Evolutionary conservation across 352 stramenopile species (phyloP), one percentile per base, ranked within the genome.

Genomic region (Phytophthora syringae): DNA sequence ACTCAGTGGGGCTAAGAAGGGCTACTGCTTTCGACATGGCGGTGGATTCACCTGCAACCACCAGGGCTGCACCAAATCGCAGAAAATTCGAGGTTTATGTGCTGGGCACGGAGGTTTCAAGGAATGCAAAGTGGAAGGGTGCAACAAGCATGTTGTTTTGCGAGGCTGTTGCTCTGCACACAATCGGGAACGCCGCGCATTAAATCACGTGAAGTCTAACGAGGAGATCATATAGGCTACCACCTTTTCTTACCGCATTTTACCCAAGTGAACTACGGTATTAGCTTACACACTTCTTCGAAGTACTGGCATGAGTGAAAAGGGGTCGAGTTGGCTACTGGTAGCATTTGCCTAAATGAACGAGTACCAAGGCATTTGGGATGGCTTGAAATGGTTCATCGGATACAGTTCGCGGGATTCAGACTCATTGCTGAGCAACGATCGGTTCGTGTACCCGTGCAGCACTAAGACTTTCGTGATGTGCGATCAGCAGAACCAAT

Each of bases 11-110:
- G 9, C 27, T 15, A 50, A 40, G 20, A 47, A 28, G 6, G 56
- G 56, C 3, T 64, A 44, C 25, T 64, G 44, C 16, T 64, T 64
- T 21, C 45, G 24, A 20, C 56, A 57, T 24, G 56, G 34, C 22
- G 44, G 45, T 9, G 56, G 45, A 10, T 15, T 55, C 13, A 37
- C 34, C 15, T 58, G 44, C 27, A 52, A 20, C 1, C 18, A 44
- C 1, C 24, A 24, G 22, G 45, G 56, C 10, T 64, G 45, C 27
- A 57, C 45, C n/a, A 58, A 64, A 40, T 16, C 49, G 21, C 36
- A n/a, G 24, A 24, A 58, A 24, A 6, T 25, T 34, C 37, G 36
- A 22, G 56, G 36, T 16, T 2, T 64, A 6, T 58, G 36, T 24
- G 6, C 18, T 24, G 12, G 28, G 7, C 56, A 57, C 18, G 55